A percentile compares a stretch with the other conserved stretches of the same genome.
Conservation (phyloP, 2,329 filamentous ascomycete species). For the Aspergillus quadrilineatus region DNA sequence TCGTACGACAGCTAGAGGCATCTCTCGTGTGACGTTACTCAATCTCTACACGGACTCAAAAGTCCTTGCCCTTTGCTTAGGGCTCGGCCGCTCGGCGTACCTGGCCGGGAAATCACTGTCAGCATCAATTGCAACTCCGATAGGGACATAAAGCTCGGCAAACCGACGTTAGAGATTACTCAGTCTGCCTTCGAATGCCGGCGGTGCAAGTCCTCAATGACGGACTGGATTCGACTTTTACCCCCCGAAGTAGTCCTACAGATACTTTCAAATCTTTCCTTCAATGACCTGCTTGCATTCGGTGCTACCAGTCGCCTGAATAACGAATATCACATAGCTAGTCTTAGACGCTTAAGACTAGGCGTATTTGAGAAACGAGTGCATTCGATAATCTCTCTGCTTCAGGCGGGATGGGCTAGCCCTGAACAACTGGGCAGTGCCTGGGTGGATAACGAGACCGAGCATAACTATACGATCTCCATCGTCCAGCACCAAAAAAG, state of each 20-base stretch:
- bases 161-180: not conserved
- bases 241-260: slow-evolving; percentile 33
- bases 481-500: slow-evolving; percentile 16
- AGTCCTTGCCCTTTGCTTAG: not conserved
- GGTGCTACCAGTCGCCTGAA: slow-evolving; percentile 31
- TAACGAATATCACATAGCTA: slow-evolving; percentile 28
- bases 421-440: slow-evolving; percentile 19
- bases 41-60: not conserved
- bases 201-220: slow-evolving; percentile 11
- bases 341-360: slow-evolving; percentile 31
- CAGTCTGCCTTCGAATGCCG: not conserved
- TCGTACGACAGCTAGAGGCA: not conserved
- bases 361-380: slow-evolving; percentile 35
- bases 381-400: slow-evolving; percentile 33
- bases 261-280: slow-evolving; percentile 32
- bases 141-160: not conserved
- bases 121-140: not conserved
- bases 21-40: not conserved
- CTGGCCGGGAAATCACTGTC: not conserved
- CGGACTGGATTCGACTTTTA: slow-evolving; percentile 24
- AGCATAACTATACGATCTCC: slow-evolving; percentile 16
- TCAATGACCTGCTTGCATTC: slow-evolving; percentile 32
- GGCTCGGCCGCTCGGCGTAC: not conserved
- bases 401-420: slow-evolving; percentile 27
- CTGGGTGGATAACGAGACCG: slow-evolving; percentile 4